Percentiles rank a stretch among this genome's conserved stretches.
These are phyloP conservation scores for Fragilariopsis cylindrus DNA, from an alignment of 108 stramenopile species.

Conservation along the genomic window DNA sequence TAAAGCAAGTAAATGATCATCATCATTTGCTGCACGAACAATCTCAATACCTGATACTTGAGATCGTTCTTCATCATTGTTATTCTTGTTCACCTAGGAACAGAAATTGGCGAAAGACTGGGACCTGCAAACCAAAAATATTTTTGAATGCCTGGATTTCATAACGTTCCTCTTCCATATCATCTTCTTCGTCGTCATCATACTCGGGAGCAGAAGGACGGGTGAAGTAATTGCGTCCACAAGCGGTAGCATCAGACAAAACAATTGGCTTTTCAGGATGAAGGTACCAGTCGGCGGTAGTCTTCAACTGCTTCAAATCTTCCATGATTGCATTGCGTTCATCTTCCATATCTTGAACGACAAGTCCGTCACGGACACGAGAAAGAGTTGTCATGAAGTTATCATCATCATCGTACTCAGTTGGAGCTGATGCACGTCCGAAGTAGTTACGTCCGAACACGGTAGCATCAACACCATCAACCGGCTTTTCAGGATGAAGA, in stretches of 20 bases:
- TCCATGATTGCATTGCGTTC: conserved; percentile 51
- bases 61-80: too few relatives aligned
- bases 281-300: conserved; percentile 37
- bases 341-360: conserved; percentile 33
- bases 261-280: conserved; percentile 41
- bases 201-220: conserved; percentile 29
- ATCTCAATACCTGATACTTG: too few relatives aligned
- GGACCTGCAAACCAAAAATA: too few relatives aligned
- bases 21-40: too few relatives aligned
- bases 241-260: conserved; percentile 34
- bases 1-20: too few relatives aligned
- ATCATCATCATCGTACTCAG: conserved; percentile 24
- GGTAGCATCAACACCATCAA: conserved; percentile 34
- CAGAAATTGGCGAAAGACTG: too few relatives aligned
- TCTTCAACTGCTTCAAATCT: conserved; percentile 40
- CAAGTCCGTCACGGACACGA: conserved; percentile 34
- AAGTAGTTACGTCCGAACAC: conserved; percentile 59
- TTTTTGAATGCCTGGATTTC: too few relatives aligned
- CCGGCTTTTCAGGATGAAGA: conserved; percentile 41
- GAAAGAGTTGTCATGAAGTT: conserved; percentile 22
- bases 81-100: too few relatives aligned
- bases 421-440: conserved; percentile 49
- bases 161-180: conserved; percentile 40
- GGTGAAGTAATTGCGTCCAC: conserved; percentile 61
- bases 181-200: conserved; percentile 20